phyloP scores from a whole-genome alignment of 2,329 filamentous ascomycete species.

The Graphilbum fragrans region DNA sequence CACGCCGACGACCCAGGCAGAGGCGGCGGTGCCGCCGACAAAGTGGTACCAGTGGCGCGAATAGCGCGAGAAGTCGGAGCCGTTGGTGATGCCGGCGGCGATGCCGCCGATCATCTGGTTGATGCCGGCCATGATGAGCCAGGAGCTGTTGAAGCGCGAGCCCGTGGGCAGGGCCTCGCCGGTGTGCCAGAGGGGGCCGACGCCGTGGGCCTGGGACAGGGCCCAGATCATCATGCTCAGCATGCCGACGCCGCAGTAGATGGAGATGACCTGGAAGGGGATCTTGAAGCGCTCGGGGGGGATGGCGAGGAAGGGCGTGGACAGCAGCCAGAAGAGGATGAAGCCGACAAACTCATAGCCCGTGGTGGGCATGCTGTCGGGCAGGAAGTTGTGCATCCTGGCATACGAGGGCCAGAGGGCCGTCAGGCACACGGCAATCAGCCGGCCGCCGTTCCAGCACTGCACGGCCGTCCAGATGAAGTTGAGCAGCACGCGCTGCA shows the following conservation, averaged over 20 bases:
- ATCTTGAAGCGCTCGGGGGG: constrained; percentile 30
- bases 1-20: constrained; percentile 24
- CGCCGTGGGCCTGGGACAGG: constrained; percentile 53
- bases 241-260: constrained; percentile 15
- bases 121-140: constrained; percentile 20
- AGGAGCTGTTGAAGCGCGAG: neutral
- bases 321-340: constrained; percentile 36
- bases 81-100: constrained; percentile 34
- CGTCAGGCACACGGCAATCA: constrained; percentile 20
- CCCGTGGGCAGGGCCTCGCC: constrained; percentile 1
- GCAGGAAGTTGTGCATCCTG: constrained; percentile 27
- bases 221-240: neutral
- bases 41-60: constrained; percentile 22
- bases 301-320: constrained; percentile 36
- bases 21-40: constrained; percentile 19
- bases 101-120: neutral
- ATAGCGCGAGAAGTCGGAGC: constrained; percentile 27
- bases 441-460: constrained; percentile 26
- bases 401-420: constrained; percentile 28
- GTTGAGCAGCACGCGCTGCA: constrained; percentile 33
- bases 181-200: constrained; percentile 44
- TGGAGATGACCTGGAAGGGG: constrained; percentile 28
- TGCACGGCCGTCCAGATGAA: constrained; percentile 38
- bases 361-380: constrained; percentile 28
- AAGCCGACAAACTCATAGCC: constrained; percentile 38